phyloP scores from a whole-genome alignment of 1,284 basidiomycete species.

The Ustilago curta region DNA sequence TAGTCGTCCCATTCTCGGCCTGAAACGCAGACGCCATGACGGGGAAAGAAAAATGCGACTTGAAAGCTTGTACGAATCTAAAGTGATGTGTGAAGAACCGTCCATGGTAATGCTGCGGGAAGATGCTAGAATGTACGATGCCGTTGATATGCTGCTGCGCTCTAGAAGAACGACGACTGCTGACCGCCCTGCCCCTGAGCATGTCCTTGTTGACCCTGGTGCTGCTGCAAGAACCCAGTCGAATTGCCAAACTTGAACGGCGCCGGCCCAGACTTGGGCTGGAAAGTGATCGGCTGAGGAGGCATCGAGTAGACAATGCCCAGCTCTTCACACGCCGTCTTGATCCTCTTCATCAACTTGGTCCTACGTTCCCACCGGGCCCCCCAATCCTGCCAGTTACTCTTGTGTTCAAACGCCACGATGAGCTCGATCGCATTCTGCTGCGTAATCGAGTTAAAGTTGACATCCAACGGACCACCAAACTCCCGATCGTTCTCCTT shows the following conservation, averaged over 20 bases:
- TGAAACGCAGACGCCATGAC: no score
- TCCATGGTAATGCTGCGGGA: neutral
- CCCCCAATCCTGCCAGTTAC: constrained; percentile 89
- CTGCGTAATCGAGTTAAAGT: constrained; percentile 67
- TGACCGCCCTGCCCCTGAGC: neutral
- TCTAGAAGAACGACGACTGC: constrained; percentile 18
- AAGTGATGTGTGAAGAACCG: no score
- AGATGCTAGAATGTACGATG: neutral
- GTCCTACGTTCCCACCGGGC: constrained; percentile 73
- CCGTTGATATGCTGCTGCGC: neutral
- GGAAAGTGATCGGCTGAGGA: constrained; percentile 63
- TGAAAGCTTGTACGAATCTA: no score
- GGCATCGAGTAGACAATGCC: constrained; percentile 58
- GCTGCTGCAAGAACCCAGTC: neutral
- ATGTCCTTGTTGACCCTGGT: constrained; percentile 3
- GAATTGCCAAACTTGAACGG: constrained; percentile 41
- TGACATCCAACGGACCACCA: constrained; percentile 64
- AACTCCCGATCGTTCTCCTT: constrained; percentile 76
- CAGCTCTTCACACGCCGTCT: constrained; percentile 55
- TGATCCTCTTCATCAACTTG: constrained; percentile 63
- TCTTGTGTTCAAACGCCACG: constrained; percentile 81
- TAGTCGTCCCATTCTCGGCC: no score
- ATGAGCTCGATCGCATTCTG: constrained; percentile 61
- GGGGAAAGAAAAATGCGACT: no score
- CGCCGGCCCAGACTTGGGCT: constrained; percentile 45